Base-by-base conservation (phyloP, 345 rosid genomes). In the Lagerstroemia speciosa region DNA sequence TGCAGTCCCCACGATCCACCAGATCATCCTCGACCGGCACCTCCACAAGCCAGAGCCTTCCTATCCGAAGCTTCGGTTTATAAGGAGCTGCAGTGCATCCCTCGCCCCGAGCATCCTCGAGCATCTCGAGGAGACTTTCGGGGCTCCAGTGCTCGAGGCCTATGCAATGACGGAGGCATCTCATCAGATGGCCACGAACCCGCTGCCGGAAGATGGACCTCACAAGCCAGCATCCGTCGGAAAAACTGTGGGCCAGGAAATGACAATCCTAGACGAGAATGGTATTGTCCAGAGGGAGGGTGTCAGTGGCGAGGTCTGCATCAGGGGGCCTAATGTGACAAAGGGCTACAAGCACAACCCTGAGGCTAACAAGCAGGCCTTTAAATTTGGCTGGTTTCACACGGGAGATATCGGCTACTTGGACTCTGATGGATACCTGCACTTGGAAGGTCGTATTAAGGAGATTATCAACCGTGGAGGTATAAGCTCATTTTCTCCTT, bases 381-480 rank as follows among this genome's bases (percentile, higher is more conserved):
- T 83, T 67, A 83, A 75, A 73, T 91, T 87, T 71, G 97, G 98
- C 30, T 93, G 97, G 98, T 93, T 93, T 73, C 98, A 89, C 66
- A 91, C 98, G 0, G 98, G 97, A 20, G 98, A 93, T 69, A 32
- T 89, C 6, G 98, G 97, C 50, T 78, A 67, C 73, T 77, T 91
- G 36, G 97, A 91, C 74, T 71, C 86, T 0, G 97, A 93, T 62
- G 97, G 98, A 24, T 91, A 87, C 77, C 73, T 93, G 89, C 83
- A 84, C 77, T 80, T 93, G 9, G 97, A 89, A 36, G 98, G 98
- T 67, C 84, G 98, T 68, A 93, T 89, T 75, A 91, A 93, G 87
- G 98, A 93, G 83, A 92, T 93, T 33, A 85, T 93, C 71, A 93
- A 93, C 79, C 98, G 98, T 69, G 98, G 98, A 79, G 98, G 98